Evolutionary conservation across 108 stramenopile species (phyloP), one percentile per base, ranked within the genome.

Genomic region (Craspedostauros australis): DNA sequence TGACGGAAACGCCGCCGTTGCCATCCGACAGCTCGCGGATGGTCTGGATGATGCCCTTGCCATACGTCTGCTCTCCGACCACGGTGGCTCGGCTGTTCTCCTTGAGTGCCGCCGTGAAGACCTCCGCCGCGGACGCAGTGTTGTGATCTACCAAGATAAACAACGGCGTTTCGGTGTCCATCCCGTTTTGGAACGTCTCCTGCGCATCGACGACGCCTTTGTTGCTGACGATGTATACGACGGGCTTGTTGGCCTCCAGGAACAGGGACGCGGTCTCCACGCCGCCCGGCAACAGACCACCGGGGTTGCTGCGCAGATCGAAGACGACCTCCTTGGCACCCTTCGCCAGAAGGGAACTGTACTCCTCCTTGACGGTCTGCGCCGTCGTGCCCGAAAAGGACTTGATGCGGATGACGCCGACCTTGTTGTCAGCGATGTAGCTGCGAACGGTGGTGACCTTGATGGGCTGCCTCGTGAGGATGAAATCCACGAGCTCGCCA

Each of bases 201-300:
- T 88, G 83, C 5, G 82, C 65, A 52, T 80, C 83, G 0, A 88
- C 77, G 0, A 68, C 54, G 1, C 88, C 88, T 30, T 72, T 88
- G 57, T 92, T 91, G 46, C 85, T 75, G 11, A 89, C 85, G 15
- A 92, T 87, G 57, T 60, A 84, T 9, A 93, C 88, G 15, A 90
- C 67, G 0, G 77, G 85, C 39, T 83, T 69, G 56, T 89, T 77
- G 5, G 79, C 46, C 32, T 82, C 78, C 22, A 98, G 75, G 57
- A 98, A 98, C 31, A 95, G 57, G 3, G 75, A 60, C 36, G 95
- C 95, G 11, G 93, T 94, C 46, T 95, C 97, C 9, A 95, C 80
- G n/a, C 95, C 97, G 18, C 92, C 97, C 4, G 91, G 93, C 4
- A 98, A 52, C 15, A 93, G 54, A 18, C 97, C 97, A 39, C 97